Conservation (phyloP, 75 land plant genomes). For the Azolla pinnata region DNA sequence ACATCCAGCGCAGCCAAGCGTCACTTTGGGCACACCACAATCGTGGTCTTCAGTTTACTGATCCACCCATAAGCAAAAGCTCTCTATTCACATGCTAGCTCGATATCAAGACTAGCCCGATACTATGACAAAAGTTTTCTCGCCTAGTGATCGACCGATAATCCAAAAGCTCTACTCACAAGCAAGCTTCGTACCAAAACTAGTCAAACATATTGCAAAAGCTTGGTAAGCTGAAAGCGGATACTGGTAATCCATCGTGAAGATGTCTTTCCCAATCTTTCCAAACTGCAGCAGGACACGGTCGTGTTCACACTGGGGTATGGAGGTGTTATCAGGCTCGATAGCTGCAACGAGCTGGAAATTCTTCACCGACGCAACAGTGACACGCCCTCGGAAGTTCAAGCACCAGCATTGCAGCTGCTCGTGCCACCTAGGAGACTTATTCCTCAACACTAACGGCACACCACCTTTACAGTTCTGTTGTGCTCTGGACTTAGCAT, state of each 20-base stretch:
- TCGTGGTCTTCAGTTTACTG: no score
- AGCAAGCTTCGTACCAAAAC: slow-evolving; percentile 52
- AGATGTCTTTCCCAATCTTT: slow-evolving; percentile 57
- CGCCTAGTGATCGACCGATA: no score
- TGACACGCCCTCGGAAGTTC: slow-evolving; percentile 88
- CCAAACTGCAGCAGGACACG: slow-evolving; percentile 46
- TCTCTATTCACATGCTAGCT: no score
- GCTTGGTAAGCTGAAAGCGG: slow-evolving; percentile 62
- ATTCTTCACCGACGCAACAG: slow-evolving; percentile 90
- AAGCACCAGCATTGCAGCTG: slow-evolving; percentile 95
- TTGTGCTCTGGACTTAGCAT: background rate
- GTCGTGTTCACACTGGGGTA: slow-evolving; percentile 27
- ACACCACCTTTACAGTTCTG: background rate
- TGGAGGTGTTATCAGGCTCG: slow-evolving; percentile 34
- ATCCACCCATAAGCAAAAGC: no score
- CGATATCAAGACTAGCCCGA: no score
- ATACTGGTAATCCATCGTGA: slow-evolving; percentile 62
- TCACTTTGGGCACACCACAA: no score
- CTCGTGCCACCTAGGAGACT: slow-evolving; percentile 95
- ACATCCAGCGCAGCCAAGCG: no score
- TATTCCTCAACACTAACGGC: slow-evolving; percentile 59
- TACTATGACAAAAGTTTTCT: no score
- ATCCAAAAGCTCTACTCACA: no score
- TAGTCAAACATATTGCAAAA: slow-evolving; percentile 42
- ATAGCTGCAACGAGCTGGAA: slow-evolving; percentile 85